phyloP scores from a whole-genome alignment of 2,329 filamentous ascomycete species.

The Botryosphaeria dothidea region DNA sequence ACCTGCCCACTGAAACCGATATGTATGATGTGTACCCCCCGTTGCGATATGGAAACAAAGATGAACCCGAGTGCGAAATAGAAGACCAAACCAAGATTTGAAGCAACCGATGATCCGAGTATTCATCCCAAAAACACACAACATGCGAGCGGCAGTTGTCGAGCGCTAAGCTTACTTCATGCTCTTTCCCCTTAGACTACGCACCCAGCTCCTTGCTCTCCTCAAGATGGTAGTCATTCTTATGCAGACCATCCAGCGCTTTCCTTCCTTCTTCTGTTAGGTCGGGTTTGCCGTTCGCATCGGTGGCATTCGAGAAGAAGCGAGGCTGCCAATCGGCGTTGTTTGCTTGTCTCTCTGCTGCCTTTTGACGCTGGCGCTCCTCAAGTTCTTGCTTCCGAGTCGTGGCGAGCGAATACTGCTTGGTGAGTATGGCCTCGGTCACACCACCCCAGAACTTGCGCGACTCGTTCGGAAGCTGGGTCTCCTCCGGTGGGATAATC shows the following conservation, averaged over 20 bases:
- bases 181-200: conserved; percentile 9
- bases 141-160: neutral
- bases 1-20: neutral
- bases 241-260: conserved; percentile 58
- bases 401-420: conserved; percentile 83
- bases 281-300: conserved; percentile 61
- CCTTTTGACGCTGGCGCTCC: conserved; percentile 83
- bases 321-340: conserved; percentile 77
- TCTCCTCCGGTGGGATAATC: conserved; percentile 70
- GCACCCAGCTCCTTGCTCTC: conserved; percentile 45
- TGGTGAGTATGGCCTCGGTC: conserved; percentile 78
- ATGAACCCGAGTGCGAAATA: too few species aligned
- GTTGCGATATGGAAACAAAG: too few species aligned
- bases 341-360: conserved; percentile 71
- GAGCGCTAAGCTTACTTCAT: neutral
- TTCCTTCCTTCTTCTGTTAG: conserved; percentile 63
- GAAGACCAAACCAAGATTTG: neutral
- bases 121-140: neutral
- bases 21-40: neutral
- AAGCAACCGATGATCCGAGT: neutral
- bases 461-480: conserved; percentile 87
- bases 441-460: conserved; percentile 85
- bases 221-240: conserved; percentile 52
- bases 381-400: conserved; percentile 87
- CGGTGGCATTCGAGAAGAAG: conserved; percentile 74